These are phyloP conservation scores for Potentilla sterilis DNA, from an alignment of 306 rosid genomes.

Conservation along the genomic window DNA sequence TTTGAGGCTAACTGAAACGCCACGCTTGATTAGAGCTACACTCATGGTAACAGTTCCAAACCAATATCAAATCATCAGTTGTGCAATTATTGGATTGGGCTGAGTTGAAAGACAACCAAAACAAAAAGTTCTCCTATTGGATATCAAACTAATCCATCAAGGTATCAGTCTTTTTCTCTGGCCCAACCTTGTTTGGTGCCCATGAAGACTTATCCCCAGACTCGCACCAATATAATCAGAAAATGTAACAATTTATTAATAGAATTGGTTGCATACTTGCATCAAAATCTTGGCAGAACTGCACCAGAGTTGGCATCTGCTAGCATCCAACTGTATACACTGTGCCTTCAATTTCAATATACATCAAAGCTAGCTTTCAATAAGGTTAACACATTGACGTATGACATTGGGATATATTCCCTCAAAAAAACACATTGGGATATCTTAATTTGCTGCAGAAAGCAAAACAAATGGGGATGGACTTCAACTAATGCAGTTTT, in stretches of 20 bases:
- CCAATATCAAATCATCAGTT: not conserved
- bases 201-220: not conserved
- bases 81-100: not conserved
- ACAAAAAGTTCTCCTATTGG: not conserved
- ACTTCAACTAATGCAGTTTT: not conserved
- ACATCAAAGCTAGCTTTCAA: not conserved
- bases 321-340: not conserved
- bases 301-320: conserved; percentile 6
- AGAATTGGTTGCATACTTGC: not conserved
- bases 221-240: not conserved
- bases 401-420: not conserved
- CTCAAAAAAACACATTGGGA: not conserved
- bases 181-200: not conserved
- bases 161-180: not conserved
- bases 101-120: not conserved
- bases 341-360: not conserved
- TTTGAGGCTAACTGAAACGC: not conserved
- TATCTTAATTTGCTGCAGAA: not conserved
- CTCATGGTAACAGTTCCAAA: not conserved
- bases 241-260: not conserved
- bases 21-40: not conserved
- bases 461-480: not conserved
- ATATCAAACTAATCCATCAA: not conserved
- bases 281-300: not conserved
- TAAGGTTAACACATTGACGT: not conserved